These are phyloP conservation scores for Cenchrus fungigraminus DNA, from an alignment of 176 grass and related monocot species.

Conservation along the genomic window DNA sequence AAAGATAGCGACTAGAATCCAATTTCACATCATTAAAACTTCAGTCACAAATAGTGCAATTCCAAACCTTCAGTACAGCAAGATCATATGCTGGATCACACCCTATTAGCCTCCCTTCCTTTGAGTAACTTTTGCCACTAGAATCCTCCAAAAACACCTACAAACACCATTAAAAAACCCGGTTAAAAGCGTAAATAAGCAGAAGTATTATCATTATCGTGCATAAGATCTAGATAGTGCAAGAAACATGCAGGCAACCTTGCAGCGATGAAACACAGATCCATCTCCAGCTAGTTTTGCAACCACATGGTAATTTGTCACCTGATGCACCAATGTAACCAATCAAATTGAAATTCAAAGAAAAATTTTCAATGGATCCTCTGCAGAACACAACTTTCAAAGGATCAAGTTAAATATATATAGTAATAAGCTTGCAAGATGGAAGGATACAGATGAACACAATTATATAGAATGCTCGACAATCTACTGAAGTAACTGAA, in stretches of 20 bases:
- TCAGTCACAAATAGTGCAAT: slow-evolving; percentile 39
- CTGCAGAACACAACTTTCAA: background rate
- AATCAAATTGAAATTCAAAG: background rate
- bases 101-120: slow-evolving; percentile 72
- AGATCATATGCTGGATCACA: slow-evolving; percentile 80
- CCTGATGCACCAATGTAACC: slow-evolving; percentile 42
- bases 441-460: background rate
- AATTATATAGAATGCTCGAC: background rate
- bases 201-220: background rate
- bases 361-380: background rate
- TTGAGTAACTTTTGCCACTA: slow-evolving; percentile 62
- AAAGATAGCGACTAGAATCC: slow-evolving; percentile 15
- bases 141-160: slow-evolving; percentile 76
- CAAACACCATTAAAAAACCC: background rate
- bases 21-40: slow-evolving; percentile 23
- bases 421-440: background rate
- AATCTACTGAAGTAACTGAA: background rate
- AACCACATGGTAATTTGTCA: slow-evolving; percentile 93
- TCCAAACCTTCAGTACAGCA: slow-evolving; percentile 73
- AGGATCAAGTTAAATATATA: background rate
- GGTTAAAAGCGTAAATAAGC: background rate
- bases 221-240: background rate
- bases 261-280: slow-evolving; percentile 64
- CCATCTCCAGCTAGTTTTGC: slow-evolving; percentile 71
- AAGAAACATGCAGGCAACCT: slow-evolving; percentile 42